Percentiles rank a stretch among this genome's conserved stretches.
Conservation (phyloP, 352 stramenopile genomes). For the Globisporangium canariense region DNA sequence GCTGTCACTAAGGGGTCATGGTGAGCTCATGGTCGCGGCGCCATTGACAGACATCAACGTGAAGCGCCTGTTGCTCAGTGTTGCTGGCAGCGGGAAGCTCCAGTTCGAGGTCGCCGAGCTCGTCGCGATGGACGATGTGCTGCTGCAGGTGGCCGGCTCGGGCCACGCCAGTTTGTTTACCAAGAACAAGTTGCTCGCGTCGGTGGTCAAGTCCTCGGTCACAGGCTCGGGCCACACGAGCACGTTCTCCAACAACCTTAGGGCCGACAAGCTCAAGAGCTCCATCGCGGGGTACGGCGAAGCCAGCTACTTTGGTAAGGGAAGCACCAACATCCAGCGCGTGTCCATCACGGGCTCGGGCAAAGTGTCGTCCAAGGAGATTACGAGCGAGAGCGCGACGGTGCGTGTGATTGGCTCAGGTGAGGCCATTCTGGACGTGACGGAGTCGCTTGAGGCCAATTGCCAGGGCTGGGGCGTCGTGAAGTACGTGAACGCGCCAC, state of each 20-base stretch:
- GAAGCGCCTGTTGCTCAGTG: slow-evolving; percentile 4
- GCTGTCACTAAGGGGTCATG: slow-evolving; percentile 1
- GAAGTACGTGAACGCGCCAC: slow-evolving; percentile 8
- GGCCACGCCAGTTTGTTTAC: slow-evolving; percentile 2
- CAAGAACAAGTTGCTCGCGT: not conserved
- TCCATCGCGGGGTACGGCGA: slow-evolving; percentile 12
- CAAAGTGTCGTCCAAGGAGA: not conserved
- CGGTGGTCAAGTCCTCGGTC: slow-evolving; percentile 12
- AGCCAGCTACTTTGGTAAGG: slow-evolving; percentile 1
- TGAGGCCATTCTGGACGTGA: slow-evolving; percentile 9
- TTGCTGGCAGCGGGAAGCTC: slow-evolving; percentile 6
- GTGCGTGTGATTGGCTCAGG: slow-evolving; percentile 6
- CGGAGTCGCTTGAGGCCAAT: not conserved
- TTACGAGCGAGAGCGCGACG: slow-evolving; percentile 9
- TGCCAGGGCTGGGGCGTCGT: slow-evolving; percentile 10
- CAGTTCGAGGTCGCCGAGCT: slow-evolving; percentile 6
- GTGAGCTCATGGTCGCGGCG: slow-evolving; percentile 3
- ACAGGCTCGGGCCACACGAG: not conserved
- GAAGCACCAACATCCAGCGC: not conserved
- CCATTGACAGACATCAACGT: not conserved
- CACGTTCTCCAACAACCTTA: not conserved
- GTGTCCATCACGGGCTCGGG: slow-evolving; percentile 12
- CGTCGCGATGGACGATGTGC: slow-evolving; percentile 1
- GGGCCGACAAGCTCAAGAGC: slow-evolving; percentile 9
- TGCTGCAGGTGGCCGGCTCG: slow-evolving; percentile 9